A percentile compares a stretch with the other conserved stretches of the same genome.
Evolutionary conservation across 208 protist genomes (phyloP).

Genomic region (Leishmania gerbilli): DNA sequence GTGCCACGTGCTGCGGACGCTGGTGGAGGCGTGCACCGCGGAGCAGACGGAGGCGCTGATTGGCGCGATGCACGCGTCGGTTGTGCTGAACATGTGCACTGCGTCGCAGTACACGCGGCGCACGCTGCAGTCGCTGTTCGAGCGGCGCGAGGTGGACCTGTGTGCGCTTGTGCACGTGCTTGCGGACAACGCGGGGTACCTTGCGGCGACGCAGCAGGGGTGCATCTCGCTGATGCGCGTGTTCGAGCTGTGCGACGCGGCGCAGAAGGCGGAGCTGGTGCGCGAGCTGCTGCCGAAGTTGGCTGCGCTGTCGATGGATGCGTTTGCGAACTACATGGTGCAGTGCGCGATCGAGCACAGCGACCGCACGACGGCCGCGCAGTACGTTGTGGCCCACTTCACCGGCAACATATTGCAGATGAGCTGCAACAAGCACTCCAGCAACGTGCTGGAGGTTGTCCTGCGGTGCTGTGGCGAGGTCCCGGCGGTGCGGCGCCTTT

Average conservation of each 20-base stretch:
- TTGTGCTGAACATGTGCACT: conserved; percentile 82
- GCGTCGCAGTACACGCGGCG: conserved; percentile 81
- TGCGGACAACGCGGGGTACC: conserved; percentile 68
- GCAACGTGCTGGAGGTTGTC: conserved; percentile 86
- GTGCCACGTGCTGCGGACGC: conserved; percentile 74
- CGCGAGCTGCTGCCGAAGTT: conserved; percentile 64
- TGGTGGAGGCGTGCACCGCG: conserved; percentile 50
- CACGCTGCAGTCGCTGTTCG: conserved; percentile 75
- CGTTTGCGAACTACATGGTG: conserved; percentile 91
- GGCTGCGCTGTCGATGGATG: conserved; percentile 68
- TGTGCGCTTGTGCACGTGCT: conserved; percentile 63
- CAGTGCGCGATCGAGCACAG: conserved; percentile 87
- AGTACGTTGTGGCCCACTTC: conserved; percentile 67
- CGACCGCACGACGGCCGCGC: conserved; percentile 49
- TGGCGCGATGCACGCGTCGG: conserved; percentile 60
- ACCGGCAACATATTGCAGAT: conserved; percentile 63
- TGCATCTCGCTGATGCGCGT: conserved; percentile 90
- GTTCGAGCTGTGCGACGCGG: conserved; percentile 65
- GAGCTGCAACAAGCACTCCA: conserved; percentile 70
- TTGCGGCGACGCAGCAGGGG: conserved; percentile 84
- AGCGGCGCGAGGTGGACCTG: conserved; percentile 65
- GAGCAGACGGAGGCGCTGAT: conserved; percentile 62
- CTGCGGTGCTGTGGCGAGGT: conserved; percentile 63
- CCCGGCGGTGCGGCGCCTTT: conserved; percentile 56
- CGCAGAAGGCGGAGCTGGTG: conserved; percentile 65